Evolutionary conservation across 805 yeast species (phyloP).

Genomic region (Ogataea pignaliae): DNA sequence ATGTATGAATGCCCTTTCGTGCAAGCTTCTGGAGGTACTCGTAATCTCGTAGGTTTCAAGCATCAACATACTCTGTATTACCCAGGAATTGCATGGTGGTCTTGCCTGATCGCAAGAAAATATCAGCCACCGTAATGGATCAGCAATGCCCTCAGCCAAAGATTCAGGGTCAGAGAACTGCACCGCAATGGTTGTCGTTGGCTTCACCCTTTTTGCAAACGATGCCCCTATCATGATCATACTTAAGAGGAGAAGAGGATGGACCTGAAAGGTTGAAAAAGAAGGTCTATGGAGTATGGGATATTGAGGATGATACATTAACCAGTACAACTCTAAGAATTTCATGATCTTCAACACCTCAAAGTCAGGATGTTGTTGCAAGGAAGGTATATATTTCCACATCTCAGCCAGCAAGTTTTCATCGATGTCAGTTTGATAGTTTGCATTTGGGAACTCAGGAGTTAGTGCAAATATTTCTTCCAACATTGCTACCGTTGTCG

Average conservation of each 20-base stretch:
- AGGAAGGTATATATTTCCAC: conserved; percentile 15
- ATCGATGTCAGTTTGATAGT: conserved; percentile 19
- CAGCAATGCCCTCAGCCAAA: conserved; percentile 38
- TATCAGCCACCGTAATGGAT: conserved; percentile 48
- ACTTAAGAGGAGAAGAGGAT: conserved; percentile 47
- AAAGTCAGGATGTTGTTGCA: conserved; percentile 19
- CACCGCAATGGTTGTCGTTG: not conserved
- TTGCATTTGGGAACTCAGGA: conserved; percentile 21
- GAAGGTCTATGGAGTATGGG: conserved; percentile 46
- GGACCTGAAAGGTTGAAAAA: conserved; percentile 46
- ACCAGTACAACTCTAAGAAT: conserved; percentile 43
- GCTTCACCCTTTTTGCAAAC: conserved; percentile 5
- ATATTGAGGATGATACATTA: conserved; percentile 49
- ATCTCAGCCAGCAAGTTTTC: conserved; percentile 11
- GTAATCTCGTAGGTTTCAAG: conserved; percentile 47
- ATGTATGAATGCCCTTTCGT: conserved; percentile 48
- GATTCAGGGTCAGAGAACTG: conserved; percentile 15
- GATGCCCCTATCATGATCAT: conserved; percentile 56
- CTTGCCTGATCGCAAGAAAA: conserved; percentile 41
- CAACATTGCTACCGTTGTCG: conserved; percentile 16
- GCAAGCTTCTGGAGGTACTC: conserved; percentile 38
- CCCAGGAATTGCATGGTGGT: conserved; percentile 46
- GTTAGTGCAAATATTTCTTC: conserved; percentile 20
- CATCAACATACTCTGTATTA: conserved; percentile 42
- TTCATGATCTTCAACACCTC: conserved; percentile 12